Evolutionary conservation across 1,139 yeast species (phyloP), one percentile per base, ranked within the genome.

Genomic region (Yamadazyma triangularis): DNA sequence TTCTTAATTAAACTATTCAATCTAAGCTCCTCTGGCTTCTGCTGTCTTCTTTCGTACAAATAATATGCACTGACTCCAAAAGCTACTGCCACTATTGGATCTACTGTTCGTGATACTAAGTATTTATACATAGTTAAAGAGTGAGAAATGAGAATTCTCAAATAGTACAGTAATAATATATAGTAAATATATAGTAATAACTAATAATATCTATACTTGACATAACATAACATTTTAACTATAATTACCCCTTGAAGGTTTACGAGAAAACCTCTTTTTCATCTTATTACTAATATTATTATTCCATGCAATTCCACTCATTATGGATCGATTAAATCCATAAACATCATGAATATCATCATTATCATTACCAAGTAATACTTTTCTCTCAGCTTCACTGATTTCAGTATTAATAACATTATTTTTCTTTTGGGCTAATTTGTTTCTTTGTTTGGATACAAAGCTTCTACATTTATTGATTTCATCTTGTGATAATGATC

Each of bases 401-500:
- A 66, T 51, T 26, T 59, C 62, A 1, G 70, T 56, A 11, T 55
- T 48, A 12, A 59, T 39, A 4, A 48, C 44, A 2, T 54, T 45
- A 12, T 45, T 54, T 38, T 64, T 61, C 36, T 71, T 68, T 42
- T 60, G 62, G 38, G 69, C 65, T 21, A 66, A 45, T 39, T 58
- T 64, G 13, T 55, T 53, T 26, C 88, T 57, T 47, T 76, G 82
- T 27, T 77, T 75, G 10, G 77, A 63, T 7, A 88, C 96, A 58
- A 83, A 87, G 44, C 73, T 74, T 33, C 93, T 70, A 48, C 95
- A 83, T 43, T 79, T 73, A 36, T 73, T 71, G 32, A 91, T 78
- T 51, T 89, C 96, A 27, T 78, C 87, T 48, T 88, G 95, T 3
- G 88, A 77, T 18, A 87, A 59, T 33, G 79, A 79, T 10, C 86